These are phyloP conservation scores for Lasiodiplodia gonubiensis DNA, from an alignment of 2,329 filamentous ascomycete species.

Conservation along the genomic window DNA sequence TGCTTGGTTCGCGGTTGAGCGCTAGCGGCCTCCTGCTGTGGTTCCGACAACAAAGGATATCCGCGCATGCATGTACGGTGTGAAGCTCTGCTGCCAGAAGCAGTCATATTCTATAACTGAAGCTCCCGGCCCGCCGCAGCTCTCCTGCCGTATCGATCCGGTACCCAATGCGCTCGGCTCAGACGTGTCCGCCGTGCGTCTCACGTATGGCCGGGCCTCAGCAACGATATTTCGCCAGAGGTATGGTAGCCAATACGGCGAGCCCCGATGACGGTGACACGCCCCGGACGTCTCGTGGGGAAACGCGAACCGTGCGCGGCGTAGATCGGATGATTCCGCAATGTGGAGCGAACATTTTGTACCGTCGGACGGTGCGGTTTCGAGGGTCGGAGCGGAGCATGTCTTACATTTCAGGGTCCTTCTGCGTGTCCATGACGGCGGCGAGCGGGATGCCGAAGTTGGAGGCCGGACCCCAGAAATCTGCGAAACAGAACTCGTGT, in stretches of 20 bases:
- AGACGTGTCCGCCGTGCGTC: background rate
- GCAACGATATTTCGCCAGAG: background rate
- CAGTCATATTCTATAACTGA: background rate
- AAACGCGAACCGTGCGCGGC: slow-evolving; percentile 11
- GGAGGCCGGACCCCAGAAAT: slow-evolving; percentile 59
- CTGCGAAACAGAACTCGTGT: slow-evolving; percentile 38
- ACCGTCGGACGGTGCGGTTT: background rate
- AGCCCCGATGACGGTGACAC: background rate
- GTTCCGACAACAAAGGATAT: background rate
- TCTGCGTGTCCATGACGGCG: slow-evolving; percentile 60
- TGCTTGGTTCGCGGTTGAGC: background rate
- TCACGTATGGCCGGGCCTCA: background rate
- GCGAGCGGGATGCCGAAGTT: slow-evolving; percentile 62
- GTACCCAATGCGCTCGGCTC: no score
- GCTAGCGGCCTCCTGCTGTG: background rate
- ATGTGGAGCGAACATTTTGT: background rate
- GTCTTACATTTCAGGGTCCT: slow-evolving; percentile 58
- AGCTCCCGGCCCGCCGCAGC: background rate
- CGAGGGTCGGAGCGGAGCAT: background rate
- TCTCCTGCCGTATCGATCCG: background rate
- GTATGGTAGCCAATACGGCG: background rate
- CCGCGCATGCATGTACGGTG: background rate
- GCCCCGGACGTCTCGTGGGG: slow-evolving; percentile 1
- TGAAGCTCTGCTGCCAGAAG: background rate
- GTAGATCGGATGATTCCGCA: slow-evolving; percentile 5